phyloP scores from a whole-genome alignment of 306 rosid species.

The Sicyos edulis region DNA sequence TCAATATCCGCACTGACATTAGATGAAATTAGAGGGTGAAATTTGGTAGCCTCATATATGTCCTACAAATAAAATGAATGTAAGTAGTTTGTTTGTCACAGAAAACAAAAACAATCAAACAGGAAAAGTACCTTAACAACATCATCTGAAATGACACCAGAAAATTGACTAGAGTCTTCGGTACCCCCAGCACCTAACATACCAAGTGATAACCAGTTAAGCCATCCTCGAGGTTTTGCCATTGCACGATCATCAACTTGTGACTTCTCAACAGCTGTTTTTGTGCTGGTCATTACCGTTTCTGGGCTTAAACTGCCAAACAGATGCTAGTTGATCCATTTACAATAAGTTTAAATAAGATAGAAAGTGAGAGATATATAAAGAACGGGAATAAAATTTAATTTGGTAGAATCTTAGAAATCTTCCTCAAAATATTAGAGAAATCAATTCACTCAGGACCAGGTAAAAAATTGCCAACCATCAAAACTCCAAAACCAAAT shows the following conservation, averaged over 20 bases:
- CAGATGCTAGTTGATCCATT: conserved; percentile 32
- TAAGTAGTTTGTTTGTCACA: conserved; percentile 9
- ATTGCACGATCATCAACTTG: conserved; percentile 46
- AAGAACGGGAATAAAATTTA: not conserved
- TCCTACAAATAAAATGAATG: conserved; percentile 39
- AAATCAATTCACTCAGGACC: not conserved
- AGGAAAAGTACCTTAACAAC: conserved; percentile 58
- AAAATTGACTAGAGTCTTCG: conserved; percentile 87
- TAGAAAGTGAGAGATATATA: not conserved
- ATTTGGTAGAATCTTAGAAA: not conserved
- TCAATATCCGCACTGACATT: conserved; percentile 34
- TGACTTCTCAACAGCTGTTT: conserved; percentile 42
- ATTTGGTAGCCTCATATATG: conserved; percentile 82
- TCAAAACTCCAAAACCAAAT: not conserved
- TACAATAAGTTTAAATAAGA: conserved; percentile 13
- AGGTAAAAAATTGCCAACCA: not conserved
- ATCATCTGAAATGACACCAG: conserved; percentile 92
- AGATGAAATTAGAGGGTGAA: conserved; percentile 56
- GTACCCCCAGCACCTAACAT: conserved; percentile 99
- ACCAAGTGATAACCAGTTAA: conserved; percentile 95
- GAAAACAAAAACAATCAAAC: conserved; percentile 13
- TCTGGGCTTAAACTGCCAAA: conserved; percentile 37
- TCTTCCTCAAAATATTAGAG: conserved; percentile 12
- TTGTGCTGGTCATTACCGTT: conserved; percentile 25
- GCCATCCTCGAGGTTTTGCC: conserved; percentile 78